phyloP scores from a whole-genome alignment of 768 basidiomycete species.

The Lepiota venenata region DNA sequence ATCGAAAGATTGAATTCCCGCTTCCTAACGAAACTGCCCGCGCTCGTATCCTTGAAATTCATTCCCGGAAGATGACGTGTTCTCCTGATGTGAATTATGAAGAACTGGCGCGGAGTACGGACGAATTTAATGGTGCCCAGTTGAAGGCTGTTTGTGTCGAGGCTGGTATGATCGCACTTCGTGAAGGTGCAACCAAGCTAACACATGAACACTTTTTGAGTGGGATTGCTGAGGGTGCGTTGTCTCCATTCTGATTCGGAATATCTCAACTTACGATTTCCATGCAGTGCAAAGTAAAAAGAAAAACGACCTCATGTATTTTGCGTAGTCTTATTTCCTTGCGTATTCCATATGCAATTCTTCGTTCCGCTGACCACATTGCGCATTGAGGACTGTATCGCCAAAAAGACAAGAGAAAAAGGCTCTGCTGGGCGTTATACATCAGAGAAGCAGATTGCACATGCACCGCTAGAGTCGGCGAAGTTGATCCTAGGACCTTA shows the following conservation, averaged over 20 bases:
- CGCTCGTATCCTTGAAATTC: conserved; percentile 94
- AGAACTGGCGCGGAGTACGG: conserved; percentile 93
- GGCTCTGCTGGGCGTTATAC: not conserved
- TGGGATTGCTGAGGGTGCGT: conserved; percentile 80
- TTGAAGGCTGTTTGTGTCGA: conserved; percentile 98
- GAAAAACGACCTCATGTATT: conserved; percentile 97
- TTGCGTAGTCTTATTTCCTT: conserved; percentile 51
- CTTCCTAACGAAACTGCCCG: conserved; percentile 96
- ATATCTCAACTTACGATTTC: conserved; percentile 19
- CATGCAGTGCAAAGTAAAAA: conserved; percentile 94
- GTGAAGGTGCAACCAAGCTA: conserved; percentile 87
- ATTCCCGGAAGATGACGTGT: conserved; percentile 94
- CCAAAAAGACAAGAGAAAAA: not conserved
- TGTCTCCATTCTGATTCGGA: conserved; percentile 5
- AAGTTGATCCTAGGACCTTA: too few species aligned
- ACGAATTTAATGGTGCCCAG: conserved; percentile 98
- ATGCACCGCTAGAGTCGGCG: not conserved
- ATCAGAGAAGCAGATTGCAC: too few species aligned
- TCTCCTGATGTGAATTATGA: conserved; percentile 92
- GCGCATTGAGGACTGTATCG: too few species aligned
- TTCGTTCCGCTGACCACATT: not conserved
- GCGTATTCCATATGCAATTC: not conserved
- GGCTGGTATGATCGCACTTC: conserved; percentile 96
- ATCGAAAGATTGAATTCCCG: conserved; percentile 98
- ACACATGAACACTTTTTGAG: conserved; percentile 96